phyloP scores from a whole-genome alignment of 2,329 filamentous ascomycete genomes.

The Fusarium incarnatum region DNA sequence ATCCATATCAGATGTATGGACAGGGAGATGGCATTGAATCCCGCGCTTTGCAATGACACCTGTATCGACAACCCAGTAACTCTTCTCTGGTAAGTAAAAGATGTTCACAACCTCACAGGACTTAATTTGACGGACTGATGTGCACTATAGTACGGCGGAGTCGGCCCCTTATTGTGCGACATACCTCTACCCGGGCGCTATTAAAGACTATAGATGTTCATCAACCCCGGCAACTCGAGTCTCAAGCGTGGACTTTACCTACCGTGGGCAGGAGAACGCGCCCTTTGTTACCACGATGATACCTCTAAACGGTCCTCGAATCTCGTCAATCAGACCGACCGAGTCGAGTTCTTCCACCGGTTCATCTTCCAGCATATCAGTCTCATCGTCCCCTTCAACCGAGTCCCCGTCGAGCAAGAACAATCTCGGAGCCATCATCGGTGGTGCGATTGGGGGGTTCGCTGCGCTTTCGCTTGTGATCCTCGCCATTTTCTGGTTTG shows the following conservation, averaged over 20 bases:
- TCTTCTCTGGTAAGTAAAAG: slow-evolving; percentile 1
- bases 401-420: neutral
- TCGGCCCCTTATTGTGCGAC: slow-evolving; percentile 15
- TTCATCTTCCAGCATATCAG: neutral
- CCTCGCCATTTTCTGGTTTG: neutral
- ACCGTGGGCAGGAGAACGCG: neutral
- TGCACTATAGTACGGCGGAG: neutral
- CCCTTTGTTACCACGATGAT: neutral
- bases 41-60: neutral
- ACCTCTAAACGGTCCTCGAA: neutral
- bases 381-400: neutral
- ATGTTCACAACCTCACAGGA: neutral
- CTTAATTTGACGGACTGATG: neutral
- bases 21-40: neutral
- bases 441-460: neutral
- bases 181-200: neutral
- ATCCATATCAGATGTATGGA: neutral
- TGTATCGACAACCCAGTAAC: neutral
- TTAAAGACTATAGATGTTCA: slow-evolving; percentile 10
- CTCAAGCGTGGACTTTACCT: slow-evolving; percentile 2
- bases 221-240: neutral
- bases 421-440: slow-evolving; percentile 3
- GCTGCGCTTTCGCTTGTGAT: neutral
- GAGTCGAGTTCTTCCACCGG: neutral
- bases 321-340: neutral